Evolutionary conservation across 1,139 yeast species (phyloP).

Genomic region (Suhomyces terraborum): DNA sequence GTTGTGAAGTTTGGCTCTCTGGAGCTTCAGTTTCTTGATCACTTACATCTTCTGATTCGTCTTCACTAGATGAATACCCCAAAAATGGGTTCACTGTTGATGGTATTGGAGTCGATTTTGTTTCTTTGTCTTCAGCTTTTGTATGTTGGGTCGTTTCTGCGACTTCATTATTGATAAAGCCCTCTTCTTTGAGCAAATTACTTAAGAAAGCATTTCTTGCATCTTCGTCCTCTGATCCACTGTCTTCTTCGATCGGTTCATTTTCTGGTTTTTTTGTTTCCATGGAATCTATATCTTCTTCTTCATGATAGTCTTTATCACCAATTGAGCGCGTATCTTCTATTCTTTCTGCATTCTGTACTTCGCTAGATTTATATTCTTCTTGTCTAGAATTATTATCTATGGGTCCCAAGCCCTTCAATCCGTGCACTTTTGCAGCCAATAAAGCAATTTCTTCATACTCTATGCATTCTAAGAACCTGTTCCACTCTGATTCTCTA

Average conservation of each 20-base stretch:
- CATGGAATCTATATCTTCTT: slow-evolving; percentile 1
- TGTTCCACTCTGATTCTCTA: slow-evolving; percentile 20
- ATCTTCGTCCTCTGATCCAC: slow-evolving; percentile 9
- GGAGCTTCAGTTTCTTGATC: slow-evolving; percentile 10
- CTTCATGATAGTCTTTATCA: slow-evolving; percentile 9
- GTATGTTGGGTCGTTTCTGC: too few species aligned
- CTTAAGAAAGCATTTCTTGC: slow-evolving; percentile 19
- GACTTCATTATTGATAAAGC: too few species aligned
- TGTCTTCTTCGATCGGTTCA: slow-evolving; percentile 11
- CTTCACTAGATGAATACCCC: slow-evolving; percentile 16
- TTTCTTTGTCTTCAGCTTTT: background rate
- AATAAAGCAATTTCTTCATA: slow-evolving; percentile 36
- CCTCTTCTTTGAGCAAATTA: slow-evolving; percentile 26
- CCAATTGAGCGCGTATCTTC: background rate
- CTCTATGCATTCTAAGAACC: slow-evolving; percentile 25
- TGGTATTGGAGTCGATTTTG: background rate
- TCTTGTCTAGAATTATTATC: background rate
- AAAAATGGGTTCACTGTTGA: background rate
- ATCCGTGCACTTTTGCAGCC: slow-evolving; percentile 36
- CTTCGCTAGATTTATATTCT: background rate
- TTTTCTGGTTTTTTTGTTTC: slow-evolving; percentile 10
- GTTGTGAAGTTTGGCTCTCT: background rate
- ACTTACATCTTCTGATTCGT: slow-evolving; percentile 14
- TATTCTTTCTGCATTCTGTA: background rate
- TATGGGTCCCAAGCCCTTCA: slow-evolving; percentile 15